These are phyloP conservation scores for Nakazawaea siamensis DNA, from an alignment of 805 yeast genomes.

Conservation along the genomic window DNA sequence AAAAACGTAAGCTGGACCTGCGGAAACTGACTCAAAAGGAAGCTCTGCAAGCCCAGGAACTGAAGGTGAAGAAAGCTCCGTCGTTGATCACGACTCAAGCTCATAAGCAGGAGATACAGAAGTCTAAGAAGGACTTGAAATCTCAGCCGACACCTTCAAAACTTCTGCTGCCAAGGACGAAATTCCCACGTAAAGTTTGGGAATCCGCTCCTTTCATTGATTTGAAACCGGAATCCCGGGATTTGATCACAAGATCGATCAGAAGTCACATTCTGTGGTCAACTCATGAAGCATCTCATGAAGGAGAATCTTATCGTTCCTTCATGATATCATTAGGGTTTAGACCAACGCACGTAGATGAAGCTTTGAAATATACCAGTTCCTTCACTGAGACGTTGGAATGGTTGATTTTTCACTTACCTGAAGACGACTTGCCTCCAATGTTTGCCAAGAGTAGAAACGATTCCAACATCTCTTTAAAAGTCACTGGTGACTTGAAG, in stretches of 20 bases:
- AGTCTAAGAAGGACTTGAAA: conserved; percentile 6
- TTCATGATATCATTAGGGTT: conserved; percentile 47
- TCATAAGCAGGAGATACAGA: conserved; percentile 8
- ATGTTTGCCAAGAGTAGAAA: conserved; percentile 48
- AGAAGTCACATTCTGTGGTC: conserved; percentile 52
- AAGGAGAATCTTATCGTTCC: conserved; percentile 5
- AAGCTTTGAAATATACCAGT: conserved; percentile 54
- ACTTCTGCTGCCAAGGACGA: conserved; percentile 9
- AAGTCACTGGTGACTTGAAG: conserved; percentile 41
- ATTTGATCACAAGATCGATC: conserved; percentile 53
- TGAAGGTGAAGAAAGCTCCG: conserved; percentile 41
- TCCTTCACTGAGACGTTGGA: conserved; percentile 48
- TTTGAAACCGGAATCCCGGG: conserved; percentile 56
- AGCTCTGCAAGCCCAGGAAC: conserved; percentile 36
- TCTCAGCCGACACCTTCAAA: background rate
- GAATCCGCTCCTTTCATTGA: conserved; percentile 60
- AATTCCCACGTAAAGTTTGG: conserved; percentile 56
- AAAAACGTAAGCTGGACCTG: conserved; percentile 38
- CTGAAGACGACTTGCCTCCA: conserved; percentile 87
- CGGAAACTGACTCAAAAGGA: conserved; percentile 37
- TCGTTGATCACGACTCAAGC: conserved; percentile 27
- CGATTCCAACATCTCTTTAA: conserved; percentile 52
- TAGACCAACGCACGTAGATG: conserved; percentile 57
- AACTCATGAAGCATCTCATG: conserved; percentile 14
- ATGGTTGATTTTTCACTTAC: conserved; percentile 82